A percentile compares a stretch with the other conserved stretches of the same genome.
phyloP scores from a whole-genome alignment of 1,139 yeast genomes.

The Yamadazyma oceani region DNA sequence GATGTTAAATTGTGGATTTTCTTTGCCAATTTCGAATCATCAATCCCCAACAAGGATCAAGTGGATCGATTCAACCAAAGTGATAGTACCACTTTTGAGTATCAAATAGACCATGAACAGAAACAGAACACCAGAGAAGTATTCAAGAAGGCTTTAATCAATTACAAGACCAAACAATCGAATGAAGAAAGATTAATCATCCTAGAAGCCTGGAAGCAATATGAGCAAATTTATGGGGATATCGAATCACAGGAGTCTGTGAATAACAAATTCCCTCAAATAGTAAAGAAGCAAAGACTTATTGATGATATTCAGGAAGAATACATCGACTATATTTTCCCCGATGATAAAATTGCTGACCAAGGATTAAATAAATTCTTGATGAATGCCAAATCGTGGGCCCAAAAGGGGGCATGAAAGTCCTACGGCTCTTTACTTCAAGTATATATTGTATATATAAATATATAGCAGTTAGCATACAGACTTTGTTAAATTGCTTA shows the following conservation, averaged over 20 bases:
- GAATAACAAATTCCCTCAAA: constrained; percentile 53
- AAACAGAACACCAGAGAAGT: constrained; percentile 51
- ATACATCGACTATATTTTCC: constrained; percentile 64
- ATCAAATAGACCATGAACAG: constrained; percentile 54
- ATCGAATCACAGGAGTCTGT: constrained; percentile 35
- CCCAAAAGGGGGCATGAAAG: constrained; percentile 10
- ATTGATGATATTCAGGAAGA: constrained; percentile 54
- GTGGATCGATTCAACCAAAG: constrained; percentile 36
- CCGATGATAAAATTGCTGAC: constrained; percentile 50
- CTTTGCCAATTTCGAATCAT: constrained; percentile 69
- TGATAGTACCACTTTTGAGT: constrained; percentile 50
- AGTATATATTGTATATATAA: background rate
- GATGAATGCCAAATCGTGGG: constrained; percentile 67
- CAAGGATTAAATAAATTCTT: constrained; percentile 49
- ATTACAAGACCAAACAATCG: constrained; percentile 36
- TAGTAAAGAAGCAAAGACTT: constrained; percentile 47
- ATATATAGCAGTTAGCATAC: background rate
- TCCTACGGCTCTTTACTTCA: background rate
- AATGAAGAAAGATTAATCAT: constrained; percentile 52
- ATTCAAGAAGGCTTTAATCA: constrained; percentile 54
- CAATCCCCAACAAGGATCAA: constrained; percentile 61
- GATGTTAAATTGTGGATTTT: constrained; percentile 59
- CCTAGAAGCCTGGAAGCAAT: constrained; percentile 63
- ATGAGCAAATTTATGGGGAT: constrained; percentile 66
- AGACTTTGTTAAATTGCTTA: background rate